Percentiles rank a stretch among this genome's conserved stretches.
phyloP scores from a whole-genome alignment of 345 rosid species.

The Eucalyptus pumila region DNA sequence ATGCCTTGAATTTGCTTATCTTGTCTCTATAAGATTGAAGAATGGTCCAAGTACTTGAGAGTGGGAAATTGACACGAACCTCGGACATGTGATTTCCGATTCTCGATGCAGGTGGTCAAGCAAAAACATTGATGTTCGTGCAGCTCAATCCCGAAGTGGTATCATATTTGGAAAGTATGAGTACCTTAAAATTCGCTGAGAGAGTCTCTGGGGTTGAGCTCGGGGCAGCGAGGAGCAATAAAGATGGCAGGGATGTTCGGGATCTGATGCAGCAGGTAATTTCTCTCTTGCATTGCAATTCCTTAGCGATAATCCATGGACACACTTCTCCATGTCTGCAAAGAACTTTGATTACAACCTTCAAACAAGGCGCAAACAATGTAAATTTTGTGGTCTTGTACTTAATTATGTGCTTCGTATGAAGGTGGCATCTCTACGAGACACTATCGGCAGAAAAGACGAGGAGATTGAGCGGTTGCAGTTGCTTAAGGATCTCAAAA shows the following conservation, averaged over 20 bases:
- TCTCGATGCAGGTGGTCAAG: conserved; percentile 66
- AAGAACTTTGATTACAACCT: neutral
- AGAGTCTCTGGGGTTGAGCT: conserved; percentile 94
- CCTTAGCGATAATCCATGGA: neutral
- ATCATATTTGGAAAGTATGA: conserved; percentile 69
- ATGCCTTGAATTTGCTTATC: neutral
- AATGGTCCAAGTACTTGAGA: neutral
- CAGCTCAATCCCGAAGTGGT: conserved; percentile 82
- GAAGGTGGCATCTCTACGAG: conserved; percentile 75
- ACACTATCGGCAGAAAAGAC: conserved; percentile 66
- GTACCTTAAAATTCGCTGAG: conserved; percentile 95
- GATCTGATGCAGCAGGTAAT: conserved; percentile 86
- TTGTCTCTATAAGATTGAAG: neutral
- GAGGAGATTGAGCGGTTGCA: conserved; percentile 83
- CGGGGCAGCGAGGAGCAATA: conserved; percentile 83
- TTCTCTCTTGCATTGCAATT: neutral
- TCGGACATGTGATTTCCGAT: neutral
- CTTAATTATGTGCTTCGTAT: neutral
- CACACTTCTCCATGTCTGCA: neutral
- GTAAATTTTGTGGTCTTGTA: neutral
- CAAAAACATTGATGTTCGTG: conserved; percentile 94
- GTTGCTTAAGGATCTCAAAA: conserved; percentile 40
- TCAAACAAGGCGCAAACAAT: neutral
- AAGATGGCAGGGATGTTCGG: conserved; percentile 72
- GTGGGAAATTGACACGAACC: neutral